A percentile compares a stretch with the other conserved stretches of the same genome.
These are phyloP conservation scores for Nitzschia sp. DNA, from an alignment of 108 stramenopile genomes.

Conservation along the genomic window DNA sequence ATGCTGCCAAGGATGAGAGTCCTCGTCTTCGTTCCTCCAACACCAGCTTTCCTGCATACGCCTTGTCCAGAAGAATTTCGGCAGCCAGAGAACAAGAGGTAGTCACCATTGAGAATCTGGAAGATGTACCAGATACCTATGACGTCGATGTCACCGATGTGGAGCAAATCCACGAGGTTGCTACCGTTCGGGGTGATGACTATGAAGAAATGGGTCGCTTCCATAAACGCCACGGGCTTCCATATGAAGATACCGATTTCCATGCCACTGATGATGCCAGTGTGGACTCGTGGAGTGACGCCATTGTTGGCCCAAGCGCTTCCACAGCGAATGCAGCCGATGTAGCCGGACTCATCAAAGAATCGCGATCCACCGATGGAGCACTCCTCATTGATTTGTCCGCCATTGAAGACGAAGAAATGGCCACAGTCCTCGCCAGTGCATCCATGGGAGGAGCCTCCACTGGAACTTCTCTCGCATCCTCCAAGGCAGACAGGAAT, in stretches of 20 bases:
- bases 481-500: background rate
- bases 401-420: slow-evolving; percentile 26
- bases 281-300: slow-evolving; percentile 20
- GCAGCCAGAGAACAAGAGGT: background rate
- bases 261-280: slow-evolving; percentile 22
- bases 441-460: background rate
- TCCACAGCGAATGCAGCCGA: background rate
- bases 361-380: slow-evolving; percentile 24
- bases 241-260: slow-evolving; percentile 33
- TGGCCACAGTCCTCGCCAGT: background rate
- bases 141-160: slow-evolving; percentile 29
- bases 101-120: slow-evolving; percentile 4
- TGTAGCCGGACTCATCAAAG: slow-evolving; percentile 12
- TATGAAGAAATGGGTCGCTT: background rate
- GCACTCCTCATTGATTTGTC: slow-evolving; percentile 28
- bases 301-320: slow-evolving; percentile 2
- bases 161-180: slow-evolving; percentile 16
- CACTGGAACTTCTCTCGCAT: background rate
- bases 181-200: slow-evolving; percentile 6
- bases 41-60: too few relatives aligned
- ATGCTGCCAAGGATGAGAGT: background rate
- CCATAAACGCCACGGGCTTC: slow-evolving; percentile 23
- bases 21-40: background rate
- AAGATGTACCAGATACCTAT: background rate
- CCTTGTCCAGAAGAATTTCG: background rate